Conservation (phyloP, 768 basidiomycete genomes). For the Suillus sp. region DNA sequence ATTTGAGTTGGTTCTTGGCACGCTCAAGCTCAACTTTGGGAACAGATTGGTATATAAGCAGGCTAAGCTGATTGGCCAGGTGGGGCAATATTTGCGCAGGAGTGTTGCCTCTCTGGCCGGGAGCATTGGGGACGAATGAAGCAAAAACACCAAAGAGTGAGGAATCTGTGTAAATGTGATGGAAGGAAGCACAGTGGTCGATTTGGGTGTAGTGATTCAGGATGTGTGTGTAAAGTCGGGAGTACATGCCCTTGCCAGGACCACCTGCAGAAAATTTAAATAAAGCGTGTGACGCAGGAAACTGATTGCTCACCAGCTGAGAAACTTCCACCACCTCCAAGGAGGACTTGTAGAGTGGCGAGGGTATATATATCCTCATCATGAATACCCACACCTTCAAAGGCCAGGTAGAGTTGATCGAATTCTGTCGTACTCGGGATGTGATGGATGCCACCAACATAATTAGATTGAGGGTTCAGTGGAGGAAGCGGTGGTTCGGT, state of each 20-base stretch:
- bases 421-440: constrained; percentile 72
- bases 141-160: constrained; percentile 92
- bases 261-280: constrained; percentile 57
- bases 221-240: constrained; percentile 92
- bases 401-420: constrained; percentile 91
- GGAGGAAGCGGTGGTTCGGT: constrained; percentile 14
- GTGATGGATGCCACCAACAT: constrained; percentile 84
- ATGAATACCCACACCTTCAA: constrained; percentile 88
- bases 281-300: constrained; percentile 2
- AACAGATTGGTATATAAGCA: constrained; percentile 71
- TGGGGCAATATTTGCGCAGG: constrained; percentile 77
- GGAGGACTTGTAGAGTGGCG: constrained; percentile 91
- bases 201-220: constrained; percentile 92
- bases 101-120: constrained; percentile 59
- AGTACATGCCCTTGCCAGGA: constrained; percentile 99
- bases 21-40: constrained; percentile 72
- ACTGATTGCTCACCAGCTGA: constrained; percentile 65
- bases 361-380: constrained; percentile 92
- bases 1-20: constrained; percentile 95
- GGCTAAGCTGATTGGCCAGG: constrained; percentile 84
- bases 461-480: constrained; percentile 47
- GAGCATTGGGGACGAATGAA: constrained; percentile 70
- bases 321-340: constrained; percentile 96
- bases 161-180: constrained; percentile 95
- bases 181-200: constrained; percentile 95